Conservation (phyloP, 2,329 filamentous ascomycete genomes). For the Verruconis gallopava region DNA sequence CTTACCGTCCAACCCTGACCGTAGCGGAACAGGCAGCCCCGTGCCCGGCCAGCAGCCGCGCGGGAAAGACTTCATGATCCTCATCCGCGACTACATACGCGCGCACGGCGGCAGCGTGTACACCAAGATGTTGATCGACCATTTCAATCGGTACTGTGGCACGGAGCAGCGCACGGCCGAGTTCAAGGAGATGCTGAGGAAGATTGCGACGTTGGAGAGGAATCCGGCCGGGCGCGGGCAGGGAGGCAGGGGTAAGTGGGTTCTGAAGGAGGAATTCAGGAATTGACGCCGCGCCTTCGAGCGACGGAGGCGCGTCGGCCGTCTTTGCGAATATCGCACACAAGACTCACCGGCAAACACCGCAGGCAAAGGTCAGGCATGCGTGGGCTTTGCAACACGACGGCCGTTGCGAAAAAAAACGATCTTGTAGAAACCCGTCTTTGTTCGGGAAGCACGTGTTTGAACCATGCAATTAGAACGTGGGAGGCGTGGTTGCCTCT, state of each 20-base stretch:
- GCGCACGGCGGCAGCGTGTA: constrained; percentile 66
- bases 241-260: constrained; percentile 46
- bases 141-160: constrained; percentile 72
- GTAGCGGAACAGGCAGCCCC: constrained; percentile 23
- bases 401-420: too few species aligned
- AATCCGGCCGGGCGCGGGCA: constrained; percentile 30
- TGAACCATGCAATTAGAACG: too few species aligned
- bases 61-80: constrained; percentile 31
- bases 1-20: constrained; percentile 15
- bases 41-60: constrained; percentile 18
- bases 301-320: too few species aligned
- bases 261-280: constrained; percentile 42
- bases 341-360: too few species aligned
- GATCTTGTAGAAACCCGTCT: too few species aligned
- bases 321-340: too few species aligned
- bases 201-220: constrained; percentile 58
- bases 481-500: too few species aligned
- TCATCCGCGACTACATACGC: constrained; percentile 65
- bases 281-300: too few species aligned
- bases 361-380: too few species aligned
- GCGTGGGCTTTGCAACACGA: too few species aligned
- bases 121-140: constrained; percentile 76
- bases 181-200: constrained; percentile 70
- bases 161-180: constrained; percentile 56
- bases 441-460: too few species aligned